These are phyloP conservation scores for Ilyonectria destructans DNA, from an alignment of 2,329 filamentous ascomycete species.

Conservation along the genomic window DNA sequence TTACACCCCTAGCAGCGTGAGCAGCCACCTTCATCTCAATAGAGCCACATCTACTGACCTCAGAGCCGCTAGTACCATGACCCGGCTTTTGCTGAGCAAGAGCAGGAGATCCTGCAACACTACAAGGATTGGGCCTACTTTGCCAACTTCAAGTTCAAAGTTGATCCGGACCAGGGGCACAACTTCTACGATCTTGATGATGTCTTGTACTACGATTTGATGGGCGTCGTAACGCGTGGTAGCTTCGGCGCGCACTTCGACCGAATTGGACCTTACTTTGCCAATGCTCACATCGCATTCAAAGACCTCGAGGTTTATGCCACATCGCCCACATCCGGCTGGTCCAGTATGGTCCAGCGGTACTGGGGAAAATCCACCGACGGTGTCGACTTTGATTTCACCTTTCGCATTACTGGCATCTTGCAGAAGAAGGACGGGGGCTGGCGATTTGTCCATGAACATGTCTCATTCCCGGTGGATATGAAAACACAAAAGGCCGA, in stretches of 20 bases:
- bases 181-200: not conserved
- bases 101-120: slow-evolving; percentile 2
- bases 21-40: not conserved
- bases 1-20: not conserved
- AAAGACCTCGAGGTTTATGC: slow-evolving; percentile 1
- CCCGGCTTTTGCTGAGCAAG: not conserved
- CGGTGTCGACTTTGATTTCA: not conserved
- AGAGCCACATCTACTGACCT: not conserved
- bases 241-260: not conserved
- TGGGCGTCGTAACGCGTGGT: not conserved
- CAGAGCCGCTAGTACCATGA: not conserved
- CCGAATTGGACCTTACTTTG: not conserved
- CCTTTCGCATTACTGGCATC: not conserved
- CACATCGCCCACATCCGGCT: not conserved
- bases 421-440: not conserved
- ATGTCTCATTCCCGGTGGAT: not conserved
- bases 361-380: not conserved
- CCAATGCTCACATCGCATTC: not conserved
- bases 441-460: slow-evolving; percentile 1
- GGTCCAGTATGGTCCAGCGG: not conserved
- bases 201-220: not conserved
- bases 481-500: not conserved
- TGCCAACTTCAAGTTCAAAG: not conserved
- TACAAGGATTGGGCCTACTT: not conserved
- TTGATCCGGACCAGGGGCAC: not conserved